Evolutionary conservation across 805 yeast genomes (phyloP), one percentile per base, ranked within the genome.

Genomic region (Lipomyces yamadae): DNA sequence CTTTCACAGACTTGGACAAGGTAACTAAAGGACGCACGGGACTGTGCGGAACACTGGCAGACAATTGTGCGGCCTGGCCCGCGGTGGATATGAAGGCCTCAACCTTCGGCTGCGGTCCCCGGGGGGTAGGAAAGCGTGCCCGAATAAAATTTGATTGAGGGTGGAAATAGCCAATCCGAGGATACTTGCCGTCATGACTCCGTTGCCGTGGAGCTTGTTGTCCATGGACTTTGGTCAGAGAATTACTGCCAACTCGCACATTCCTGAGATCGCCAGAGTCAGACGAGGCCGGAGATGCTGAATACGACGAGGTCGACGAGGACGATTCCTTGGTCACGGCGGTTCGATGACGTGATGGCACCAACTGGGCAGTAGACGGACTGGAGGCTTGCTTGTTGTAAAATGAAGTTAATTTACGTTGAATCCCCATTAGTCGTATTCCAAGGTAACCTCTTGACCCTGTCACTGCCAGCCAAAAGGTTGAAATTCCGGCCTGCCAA

Each of bases 71-170:
- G 11, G 53, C 63, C 45, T 55, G 34, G 24, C 63, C 63, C 10
- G 63, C 63, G 24, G 63, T 60, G 52, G 63, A 53, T 13, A 35
- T 48, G 33, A 60, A 60, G 1, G 29, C 45, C 33, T 60, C 63
- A 24, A 54, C 3, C 15, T 53, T 33, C 18, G 50, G 42, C 35
- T 24, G 56, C 39, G 61, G 56, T 35, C 62, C 62, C 52, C 68
- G 69, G 15, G 71, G 71, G 1, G 71, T 68, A 34, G 71, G 71
- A 37, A 68, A 60, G 6, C 71, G 60, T 10, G 71, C 68, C 10
- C 71, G 62, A 45, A 66, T 55, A 56, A 63, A 62, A 24, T 56
- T 55, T 13, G 70, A 35, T 24, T 67, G 71, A 11, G 71, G 67
- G 34, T 68, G 71, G 60, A 68, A 68, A 58, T 61, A 68, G 58